Conservation (phyloP, 164 flowering plant genomes). For the Annona cherimola region DNA sequence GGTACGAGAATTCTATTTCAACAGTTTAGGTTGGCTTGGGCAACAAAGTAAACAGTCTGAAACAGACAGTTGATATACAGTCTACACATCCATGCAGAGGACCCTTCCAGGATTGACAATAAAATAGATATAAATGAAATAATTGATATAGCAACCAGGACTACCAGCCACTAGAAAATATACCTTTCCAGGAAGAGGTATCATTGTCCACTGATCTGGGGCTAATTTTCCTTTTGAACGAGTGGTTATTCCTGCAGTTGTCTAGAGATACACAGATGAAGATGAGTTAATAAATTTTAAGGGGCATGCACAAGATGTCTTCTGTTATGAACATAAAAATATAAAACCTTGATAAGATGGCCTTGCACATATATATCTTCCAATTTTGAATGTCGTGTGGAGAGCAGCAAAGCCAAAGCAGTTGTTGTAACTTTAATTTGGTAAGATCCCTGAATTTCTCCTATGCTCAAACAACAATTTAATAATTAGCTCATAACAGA, state of each 20-base stretch:
- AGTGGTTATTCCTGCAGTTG: conserved; percentile 72
- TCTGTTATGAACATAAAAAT: too few relatives aligned
- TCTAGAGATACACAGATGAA: conserved; percentile 31
- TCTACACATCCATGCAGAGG: not conserved
- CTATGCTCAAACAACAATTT: conserved; percentile 29
- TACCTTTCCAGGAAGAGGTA: conserved; percentile 92
- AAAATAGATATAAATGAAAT: too few relatives aligned
- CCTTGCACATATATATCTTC: conserved; percentile 67
- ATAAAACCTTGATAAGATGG: conserved; percentile 59
- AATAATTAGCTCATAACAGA: not conserved
- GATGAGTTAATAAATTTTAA: conserved; percentile 4
- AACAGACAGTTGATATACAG: not conserved
- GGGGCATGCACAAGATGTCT: not conserved
- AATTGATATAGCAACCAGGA: not conserved
- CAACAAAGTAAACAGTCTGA: not conserved
- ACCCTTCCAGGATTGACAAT: not conserved
- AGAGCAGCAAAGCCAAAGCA: conserved; percentile 80
- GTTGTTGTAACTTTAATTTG: conserved; percentile 89
- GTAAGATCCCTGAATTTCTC: conserved; percentile 87
- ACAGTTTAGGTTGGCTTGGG: not conserved
- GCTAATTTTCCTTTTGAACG: conserved; percentile 75
- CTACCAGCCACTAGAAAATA: not conserved
- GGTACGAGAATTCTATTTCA: not conserved
- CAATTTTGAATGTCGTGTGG: conserved; percentile 61
- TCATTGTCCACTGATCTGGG: conserved; percentile 84